phyloP scores from a whole-genome alignment of 768 basidiomycete genomes.

The Xanthoconium purpureum region DNA sequence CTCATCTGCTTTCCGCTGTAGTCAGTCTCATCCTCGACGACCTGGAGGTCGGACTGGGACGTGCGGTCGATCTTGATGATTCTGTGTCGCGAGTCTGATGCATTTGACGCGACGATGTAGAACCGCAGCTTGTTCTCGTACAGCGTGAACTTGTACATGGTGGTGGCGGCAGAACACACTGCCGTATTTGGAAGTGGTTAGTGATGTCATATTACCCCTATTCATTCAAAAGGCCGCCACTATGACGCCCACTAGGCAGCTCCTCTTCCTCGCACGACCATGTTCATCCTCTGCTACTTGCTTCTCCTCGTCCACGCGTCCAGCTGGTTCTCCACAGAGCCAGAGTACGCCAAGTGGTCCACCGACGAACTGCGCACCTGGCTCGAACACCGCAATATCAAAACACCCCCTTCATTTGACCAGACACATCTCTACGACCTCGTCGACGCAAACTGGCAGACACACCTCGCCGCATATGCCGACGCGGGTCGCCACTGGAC shows the following conservation, averaged over 20 bases:
- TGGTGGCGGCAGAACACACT: background rate
- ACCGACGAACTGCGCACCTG: slow-evolving; percentile 59
- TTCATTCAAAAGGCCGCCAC: slow-evolving; percentile 4
- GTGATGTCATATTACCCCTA: slow-evolving; percentile 29
- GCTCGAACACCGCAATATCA: slow-evolving; percentile 65
- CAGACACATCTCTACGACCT: slow-evolving; percentile 41
- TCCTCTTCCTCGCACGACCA: background rate
- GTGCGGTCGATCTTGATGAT: slow-evolving; percentile 94
- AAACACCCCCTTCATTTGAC: slow-evolving; percentile 45
- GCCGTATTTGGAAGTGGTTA: slow-evolving; percentile 3
- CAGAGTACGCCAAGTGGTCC: slow-evolving; percentile 56
- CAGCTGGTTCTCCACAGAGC: slow-evolving; percentile 46
- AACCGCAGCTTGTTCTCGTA: slow-evolving; percentile 92
- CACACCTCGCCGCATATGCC: slow-evolving; percentile 29
- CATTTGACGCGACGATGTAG: slow-evolving; percentile 89
- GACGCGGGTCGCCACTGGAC: slow-evolving; percentile 46
- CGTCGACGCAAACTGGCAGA: slow-evolving; percentile 62
- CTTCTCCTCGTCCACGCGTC: slow-evolving; percentile 43
- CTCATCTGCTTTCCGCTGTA: slow-evolving; percentile 91
- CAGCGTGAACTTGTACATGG: slow-evolving; percentile 72
- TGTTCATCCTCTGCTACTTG: slow-evolving; percentile 20
- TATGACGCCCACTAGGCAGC: background rate
- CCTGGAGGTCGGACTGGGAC: slow-evolving; percentile 64
- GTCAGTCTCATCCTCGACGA: slow-evolving; percentile 84
- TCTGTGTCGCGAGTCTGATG: slow-evolving; percentile 81